Evolutionary conservation across 768 basidiomycete genomes (phyloP).

Genomic region (Termitomyces sp.): DNA sequence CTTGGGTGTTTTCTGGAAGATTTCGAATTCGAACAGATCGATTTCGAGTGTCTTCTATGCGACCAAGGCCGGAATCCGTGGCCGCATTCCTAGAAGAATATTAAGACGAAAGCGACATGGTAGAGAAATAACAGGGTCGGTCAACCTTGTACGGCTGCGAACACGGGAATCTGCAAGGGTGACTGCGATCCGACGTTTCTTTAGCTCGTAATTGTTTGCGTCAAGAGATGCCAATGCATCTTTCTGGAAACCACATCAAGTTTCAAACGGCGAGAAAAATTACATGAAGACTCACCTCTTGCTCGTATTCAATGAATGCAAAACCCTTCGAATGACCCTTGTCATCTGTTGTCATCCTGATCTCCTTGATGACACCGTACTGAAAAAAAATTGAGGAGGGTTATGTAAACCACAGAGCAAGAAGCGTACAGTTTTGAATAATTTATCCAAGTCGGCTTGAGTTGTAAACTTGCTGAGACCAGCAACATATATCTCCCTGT

Average conservation of each 20-base stretch:
- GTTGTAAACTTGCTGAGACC: constrained; percentile 77
- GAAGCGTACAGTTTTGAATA: constrained; percentile 69
- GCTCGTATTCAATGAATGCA: constrained; percentile 88
- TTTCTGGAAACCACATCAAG: constrained; percentile 34
- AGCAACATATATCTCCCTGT: constrained; percentile 83
- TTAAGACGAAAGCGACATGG: not conserved
- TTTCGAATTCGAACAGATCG: constrained; percentile 75
- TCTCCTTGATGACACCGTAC: constrained; percentile 81
- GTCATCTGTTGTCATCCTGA: constrained; percentile 73
- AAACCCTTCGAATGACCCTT: constrained; percentile 75
- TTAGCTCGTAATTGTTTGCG: constrained; percentile 84
- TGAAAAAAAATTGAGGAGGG: constrained; percentile 22
- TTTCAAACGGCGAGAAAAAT: not conserved
- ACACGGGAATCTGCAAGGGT: constrained; percentile 77
- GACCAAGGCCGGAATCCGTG: constrained; percentile 54
- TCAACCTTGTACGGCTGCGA: constrained; percentile 49
- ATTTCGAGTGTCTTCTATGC: constrained; percentile 50
- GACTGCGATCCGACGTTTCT: constrained; percentile 86
- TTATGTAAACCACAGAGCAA: not conserved
- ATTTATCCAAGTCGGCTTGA: constrained; percentile 68
- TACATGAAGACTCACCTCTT: constrained; percentile 48
- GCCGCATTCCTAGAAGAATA: constrained; percentile 28
- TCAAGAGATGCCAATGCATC: constrained; percentile 66
- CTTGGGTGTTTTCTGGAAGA: constrained; percentile 75
- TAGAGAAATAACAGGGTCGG: not conserved